A percentile compares a stretch with the other conserved stretches of the same genome.
Evolutionary conservation across 2,329 filamentous ascomycete species (phyloP).

Genomic region (Nigrospora sphaerica): DNA sequence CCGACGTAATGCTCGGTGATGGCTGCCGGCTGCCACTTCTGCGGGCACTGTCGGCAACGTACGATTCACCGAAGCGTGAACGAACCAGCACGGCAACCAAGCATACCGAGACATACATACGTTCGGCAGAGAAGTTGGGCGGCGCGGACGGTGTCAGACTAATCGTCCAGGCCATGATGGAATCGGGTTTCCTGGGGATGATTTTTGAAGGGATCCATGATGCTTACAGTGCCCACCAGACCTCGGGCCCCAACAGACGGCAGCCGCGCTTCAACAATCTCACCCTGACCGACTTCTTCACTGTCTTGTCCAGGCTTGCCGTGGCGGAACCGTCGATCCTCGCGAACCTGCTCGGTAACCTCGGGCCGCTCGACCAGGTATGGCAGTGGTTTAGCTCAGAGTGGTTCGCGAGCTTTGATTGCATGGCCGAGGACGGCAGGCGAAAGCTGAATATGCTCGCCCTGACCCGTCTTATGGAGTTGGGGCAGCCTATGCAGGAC

Average conservation of each 20-base stretch:
- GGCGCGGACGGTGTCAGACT: slow-evolving; percentile 52
- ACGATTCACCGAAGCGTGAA: slow-evolving; percentile 49
- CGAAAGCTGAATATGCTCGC: slow-evolving; percentile 69
- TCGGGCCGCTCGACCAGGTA: slow-evolving; percentile 39
- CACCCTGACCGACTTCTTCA: slow-evolving; percentile 79
- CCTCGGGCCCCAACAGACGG: slow-evolving; percentile 70
- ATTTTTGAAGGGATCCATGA: slow-evolving; percentile 61
- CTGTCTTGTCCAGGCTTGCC: slow-evolving; percentile 71
- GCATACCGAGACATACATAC: slow-evolving; percentile 59
- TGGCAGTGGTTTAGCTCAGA: slow-evolving; percentile 54
- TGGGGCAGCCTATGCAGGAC: slow-evolving; percentile 48
- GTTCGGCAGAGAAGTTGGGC: slow-evolving; percentile 54
- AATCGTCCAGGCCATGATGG: slow-evolving; percentile 59
- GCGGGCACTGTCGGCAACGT: slow-evolving; percentile 39
- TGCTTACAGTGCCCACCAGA: slow-evolving; percentile 68
- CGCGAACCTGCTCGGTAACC: slow-evolving; percentile 44
- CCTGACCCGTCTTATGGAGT: slow-evolving; percentile 64
- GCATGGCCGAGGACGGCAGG: slow-evolving; percentile 56
- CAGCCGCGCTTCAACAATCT: slow-evolving; percentile 64
- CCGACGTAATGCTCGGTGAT: slow-evolving; percentile 57
- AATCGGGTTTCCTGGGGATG: slow-evolving; percentile 53
- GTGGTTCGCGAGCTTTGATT: slow-evolving; percentile 65
- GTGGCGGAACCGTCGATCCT: slow-evolving; percentile 67
- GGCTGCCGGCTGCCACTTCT: slow-evolving; percentile 42
- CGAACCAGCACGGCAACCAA: slow-evolving; percentile 50